These are phyloP conservation scores for Coniochaeta sp. DNA, from an alignment of 2,329 filamentous ascomycete species.

Conservation along the genomic window DNA sequence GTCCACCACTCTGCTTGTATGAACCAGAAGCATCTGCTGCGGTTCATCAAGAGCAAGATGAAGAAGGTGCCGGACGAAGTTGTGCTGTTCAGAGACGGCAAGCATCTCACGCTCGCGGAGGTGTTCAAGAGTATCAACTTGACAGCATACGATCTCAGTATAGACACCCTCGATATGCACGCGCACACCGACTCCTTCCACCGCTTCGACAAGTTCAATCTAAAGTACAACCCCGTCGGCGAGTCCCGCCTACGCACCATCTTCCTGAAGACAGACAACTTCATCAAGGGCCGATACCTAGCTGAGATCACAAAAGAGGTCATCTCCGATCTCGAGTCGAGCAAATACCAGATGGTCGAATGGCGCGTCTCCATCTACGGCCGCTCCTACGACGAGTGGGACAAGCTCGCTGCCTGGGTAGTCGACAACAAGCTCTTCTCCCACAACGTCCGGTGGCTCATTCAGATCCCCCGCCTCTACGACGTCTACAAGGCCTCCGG, in stretches of 20 bases:
- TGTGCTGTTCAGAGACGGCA: conserved; percentile 86
- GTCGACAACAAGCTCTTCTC: conserved; percentile 97
- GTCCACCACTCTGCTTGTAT: conserved; percentile 99
- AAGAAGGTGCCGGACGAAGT: conserved; percentile 95
- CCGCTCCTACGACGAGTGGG: conserved; percentile 88
- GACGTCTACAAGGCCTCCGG: conserved; percentile 90
- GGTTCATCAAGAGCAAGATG: conserved; percentile 99
- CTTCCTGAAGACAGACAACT: conserved; percentile 97
- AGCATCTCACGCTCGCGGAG: conserved; percentile 81
- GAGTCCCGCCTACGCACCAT: conserved; percentile 96
- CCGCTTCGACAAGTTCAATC: conserved; percentile 98
- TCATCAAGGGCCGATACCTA: conserved; percentile 89
- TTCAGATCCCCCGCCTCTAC: conserved; percentile 89
- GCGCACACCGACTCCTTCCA: conserved; percentile 98
- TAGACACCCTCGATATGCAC: conserved; percentile 99
- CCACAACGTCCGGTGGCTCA: conserved; percentile 93
- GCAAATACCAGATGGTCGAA: conserved; percentile 99
- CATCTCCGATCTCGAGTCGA: conserved; percentile 92
- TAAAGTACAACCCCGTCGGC: conserved; percentile 97
- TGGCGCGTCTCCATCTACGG: conserved; percentile 99
- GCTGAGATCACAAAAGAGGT: conserved; percentile 98
- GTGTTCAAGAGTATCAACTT: conserved; percentile 97
- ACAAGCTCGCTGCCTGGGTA: conserved; percentile 94
- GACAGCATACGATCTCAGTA: conserved; percentile 94
- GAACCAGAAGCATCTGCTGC: conserved; percentile 97